Evolutionary conservation across 768 basidiomycete genomes (phyloP), one percentile per base, ranked within the genome.

Genomic region (Dacryopinax spathularia): DNA sequence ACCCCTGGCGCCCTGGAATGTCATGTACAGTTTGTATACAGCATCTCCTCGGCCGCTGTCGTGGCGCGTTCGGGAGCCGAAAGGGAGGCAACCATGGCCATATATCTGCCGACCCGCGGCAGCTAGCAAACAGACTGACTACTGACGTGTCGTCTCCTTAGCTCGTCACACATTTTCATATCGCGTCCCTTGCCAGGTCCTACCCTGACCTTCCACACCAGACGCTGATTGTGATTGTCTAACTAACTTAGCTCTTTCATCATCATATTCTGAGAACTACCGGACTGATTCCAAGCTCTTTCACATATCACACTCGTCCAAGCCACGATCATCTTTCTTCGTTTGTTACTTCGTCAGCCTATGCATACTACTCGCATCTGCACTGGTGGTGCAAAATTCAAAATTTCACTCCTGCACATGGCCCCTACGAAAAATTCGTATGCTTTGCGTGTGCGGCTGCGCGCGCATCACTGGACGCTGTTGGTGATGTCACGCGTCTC

Each of bases 21-120:
- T n/a, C n/a, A n/a, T n/a, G n/a, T n/a, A n/a, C n/a, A n/a, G n/a
- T n/a, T n/a, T 56, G 48, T 56, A 29, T 25, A 9, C 9, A 13
- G 9, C 25, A 18, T 18, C 22, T 22, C 4, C 39, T 41, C 39
- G 39, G 39, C 39, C 39, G n/a, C 48, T 56, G 25, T 56, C 48
- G 48, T 56, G 48, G 13, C 48, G 48, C 48, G 25, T 3, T 56
- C 48, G 48, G 48, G 25, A 56, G 48, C 48, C 48, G 48, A 56
- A 20, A 56, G 48, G 48, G 39, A 41, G 39, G 48, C 48, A 56
- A 56, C 48, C 48, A n/a, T n/a, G n/a, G n/a, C n/a, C n/a, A n/a
- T 25, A 27, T 9, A 56, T 27, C 29, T 6, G 18, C 22, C 48
- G 29, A 29, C 13, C n/a, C 25, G 13, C 9, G 48, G 29, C 12